Evolutionary conservation across 2,329 filamentous ascomycete species (phyloP).

Genomic region (Phialemoniopsis sp.): DNA sequence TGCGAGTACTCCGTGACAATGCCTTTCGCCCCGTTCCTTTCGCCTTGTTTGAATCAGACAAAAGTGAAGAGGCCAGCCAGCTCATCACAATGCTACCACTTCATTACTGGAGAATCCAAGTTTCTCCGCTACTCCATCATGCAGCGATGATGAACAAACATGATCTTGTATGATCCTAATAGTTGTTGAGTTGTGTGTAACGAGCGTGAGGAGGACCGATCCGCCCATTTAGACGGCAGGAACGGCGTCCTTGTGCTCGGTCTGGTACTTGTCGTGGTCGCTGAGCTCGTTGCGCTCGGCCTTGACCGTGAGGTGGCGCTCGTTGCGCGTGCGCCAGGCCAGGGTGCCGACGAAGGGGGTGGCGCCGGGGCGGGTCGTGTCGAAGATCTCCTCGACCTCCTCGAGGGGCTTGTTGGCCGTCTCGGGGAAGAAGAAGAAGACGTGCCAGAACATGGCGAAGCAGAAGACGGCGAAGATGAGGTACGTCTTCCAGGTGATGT

Average conservation of each 20-base stretch:
- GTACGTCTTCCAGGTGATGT: slow-evolving; percentile 30
- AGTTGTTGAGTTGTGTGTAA: no score
- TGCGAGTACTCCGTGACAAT: no score
- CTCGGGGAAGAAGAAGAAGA: slow-evolving; percentile 26
- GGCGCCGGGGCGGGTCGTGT: slow-evolving; percentile 26
- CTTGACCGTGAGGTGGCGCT: slow-evolving; percentile 20
- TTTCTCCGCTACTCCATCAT: no score
- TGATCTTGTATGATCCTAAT: no score
- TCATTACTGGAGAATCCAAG: no score
- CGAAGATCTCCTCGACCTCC: slow-evolving; percentile 25
- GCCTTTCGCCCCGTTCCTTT: no score
- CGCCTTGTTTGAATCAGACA: no score
- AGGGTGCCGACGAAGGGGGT: slow-evolving; percentile 32
- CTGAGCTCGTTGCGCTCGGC: slow-evolving; percentile 27
- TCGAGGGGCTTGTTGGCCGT: slow-evolving; percentile 28
- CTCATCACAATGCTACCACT: no score
- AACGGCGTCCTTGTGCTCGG: slow-evolving; percentile 13
- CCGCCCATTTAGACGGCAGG: neutral
- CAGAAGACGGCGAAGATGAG: slow-evolving; percentile 27
- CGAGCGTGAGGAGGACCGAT: no score
- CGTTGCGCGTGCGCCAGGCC: slow-evolving; percentile 36
- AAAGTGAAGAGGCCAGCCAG: no score
- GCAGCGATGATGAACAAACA: no score
- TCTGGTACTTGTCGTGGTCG: slow-evolving; percentile 24
- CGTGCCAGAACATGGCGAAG: slow-evolving; percentile 24